Conservation (phyloP, 305 asterid genomes). For the Fraxinus xanthoxyloides region DNA sequence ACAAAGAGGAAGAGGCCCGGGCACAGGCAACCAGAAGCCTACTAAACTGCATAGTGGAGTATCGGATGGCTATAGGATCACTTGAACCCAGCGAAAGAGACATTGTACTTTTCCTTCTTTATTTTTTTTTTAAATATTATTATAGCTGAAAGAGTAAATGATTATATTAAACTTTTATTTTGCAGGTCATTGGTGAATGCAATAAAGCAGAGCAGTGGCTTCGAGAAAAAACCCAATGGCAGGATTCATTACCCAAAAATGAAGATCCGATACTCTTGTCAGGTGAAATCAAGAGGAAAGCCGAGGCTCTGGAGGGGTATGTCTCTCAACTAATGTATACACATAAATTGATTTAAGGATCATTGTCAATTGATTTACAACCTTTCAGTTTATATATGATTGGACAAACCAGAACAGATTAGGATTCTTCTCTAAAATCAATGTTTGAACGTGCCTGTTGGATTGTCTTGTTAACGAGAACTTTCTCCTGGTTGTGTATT, state of each 20-base stretch:
- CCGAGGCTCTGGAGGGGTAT: slow-evolving; percentile 72
- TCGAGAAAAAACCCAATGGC: slow-evolving; percentile 65
- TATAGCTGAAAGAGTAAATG: background rate
- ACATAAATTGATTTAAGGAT: slow-evolving; percentile 9
- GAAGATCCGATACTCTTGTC: slow-evolving; percentile 81
- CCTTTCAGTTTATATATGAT: background rate
- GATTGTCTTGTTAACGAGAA: background rate
- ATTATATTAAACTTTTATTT: slow-evolving; percentile 20
- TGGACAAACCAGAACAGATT: background rate
- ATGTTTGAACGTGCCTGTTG: slow-evolving; percentile 7
- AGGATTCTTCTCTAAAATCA: background rate
- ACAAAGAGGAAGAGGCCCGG: slow-evolving; percentile 75
- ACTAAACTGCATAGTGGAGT: slow-evolving; percentile 53
- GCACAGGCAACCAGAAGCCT: slow-evolving; percentile 60
- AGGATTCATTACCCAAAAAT: slow-evolving; percentile 69
- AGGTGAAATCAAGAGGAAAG: slow-evolving; percentile 56
- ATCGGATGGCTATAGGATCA: slow-evolving; percentile 56
- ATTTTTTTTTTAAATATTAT: background rate
- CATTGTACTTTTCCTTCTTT: slow-evolving; percentile 42
- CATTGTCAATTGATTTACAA: background rate
- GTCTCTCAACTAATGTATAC: slow-evolving; percentile 31
- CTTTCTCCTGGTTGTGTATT: background rate
- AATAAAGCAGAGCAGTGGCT: slow-evolving; percentile 83
- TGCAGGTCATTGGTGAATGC: slow-evolving; percentile 75
- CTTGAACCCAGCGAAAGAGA: slow-evolving; percentile 66